These are phyloP conservation scores for Peterozyma xylosa DNA, from an alignment of 805 yeast genomes.

Conservation along the genomic window DNA sequence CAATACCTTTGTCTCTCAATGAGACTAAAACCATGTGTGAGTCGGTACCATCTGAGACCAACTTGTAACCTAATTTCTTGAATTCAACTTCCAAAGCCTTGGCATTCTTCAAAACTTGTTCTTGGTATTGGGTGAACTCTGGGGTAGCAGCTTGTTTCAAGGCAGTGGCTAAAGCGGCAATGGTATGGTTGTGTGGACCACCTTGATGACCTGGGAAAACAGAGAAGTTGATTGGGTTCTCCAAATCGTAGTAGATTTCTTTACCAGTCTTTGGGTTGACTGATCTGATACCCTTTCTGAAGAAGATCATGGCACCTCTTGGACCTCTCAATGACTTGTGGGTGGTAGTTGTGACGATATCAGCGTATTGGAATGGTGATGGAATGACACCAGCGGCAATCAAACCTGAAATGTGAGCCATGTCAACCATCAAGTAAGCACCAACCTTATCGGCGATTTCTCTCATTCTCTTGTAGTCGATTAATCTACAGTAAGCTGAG, in stretches of 20 bases:
- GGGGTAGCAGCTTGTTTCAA: constrained; percentile 89
- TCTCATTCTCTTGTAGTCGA: constrained; percentile 95
- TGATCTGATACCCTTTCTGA: constrained; percentile 90
- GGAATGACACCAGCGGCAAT: constrained; percentile 94
- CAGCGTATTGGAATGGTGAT: constrained; percentile 95
- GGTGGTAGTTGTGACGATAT: constrained; percentile 96
- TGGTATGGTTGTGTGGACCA: constrained; percentile 99
- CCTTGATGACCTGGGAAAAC: constrained; percentile 99
- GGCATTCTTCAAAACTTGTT: constrained; percentile 84
- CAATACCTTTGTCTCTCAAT: constrained; percentile 82
- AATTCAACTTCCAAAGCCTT: constrained; percentile 73
- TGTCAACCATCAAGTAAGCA: constrained; percentile 92
- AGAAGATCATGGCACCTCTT: constrained; percentile 99
- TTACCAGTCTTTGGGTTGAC: constrained; percentile 85
- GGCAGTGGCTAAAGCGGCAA: constrained; percentile 95
- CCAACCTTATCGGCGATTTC: constrained; percentile 96
- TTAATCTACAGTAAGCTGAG: constrained; percentile 93
- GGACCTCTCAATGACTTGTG: constrained; percentile 99
- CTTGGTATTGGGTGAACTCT: constrained; percentile 86
- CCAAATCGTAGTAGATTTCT: constrained; percentile 85
- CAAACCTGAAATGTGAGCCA: constrained; percentile 98
- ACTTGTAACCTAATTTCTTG: constrained; percentile 62
- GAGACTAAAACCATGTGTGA: constrained; percentile 92
- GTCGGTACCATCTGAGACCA: constrained; percentile 94
- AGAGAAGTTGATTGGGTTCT: constrained; percentile 91